Conservation (phyloP, 2,329 filamentous ascomycete species). For the Penicillium griseofulvum region DNA sequence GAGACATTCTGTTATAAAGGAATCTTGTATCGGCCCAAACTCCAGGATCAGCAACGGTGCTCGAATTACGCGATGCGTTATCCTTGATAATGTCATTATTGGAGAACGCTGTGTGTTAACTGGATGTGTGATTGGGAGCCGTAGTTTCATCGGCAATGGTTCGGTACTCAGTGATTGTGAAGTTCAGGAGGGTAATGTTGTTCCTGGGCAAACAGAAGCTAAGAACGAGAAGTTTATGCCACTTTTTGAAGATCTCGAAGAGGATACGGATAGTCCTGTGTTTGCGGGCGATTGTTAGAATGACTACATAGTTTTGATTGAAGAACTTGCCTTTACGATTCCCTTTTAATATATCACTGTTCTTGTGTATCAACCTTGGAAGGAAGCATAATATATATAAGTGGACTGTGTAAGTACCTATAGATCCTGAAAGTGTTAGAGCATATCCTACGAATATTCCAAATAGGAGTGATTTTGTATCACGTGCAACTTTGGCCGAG, state of each 20-base stretch:
- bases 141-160: neutral
- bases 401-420: no score
- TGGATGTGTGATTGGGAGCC: neutral
- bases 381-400: no score
- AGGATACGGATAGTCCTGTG: neutral
- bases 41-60: neutral
- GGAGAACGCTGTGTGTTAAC: neutral
- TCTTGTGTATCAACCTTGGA: no score
- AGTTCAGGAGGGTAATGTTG: neutral
- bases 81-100: neutral
- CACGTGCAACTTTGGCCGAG: neutral
- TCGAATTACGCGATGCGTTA: neutral
- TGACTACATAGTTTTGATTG: neutral
- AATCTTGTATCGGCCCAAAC: slow-evolving; percentile 1
- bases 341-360: no score
- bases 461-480: no score
- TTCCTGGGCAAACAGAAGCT: neutral
- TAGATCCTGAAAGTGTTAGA: no score
- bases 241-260: neutral
- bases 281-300: neutral
- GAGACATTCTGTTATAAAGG: neutral
- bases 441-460: no score
- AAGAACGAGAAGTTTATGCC: slow-evolving; percentile 1
- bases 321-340: neutral
- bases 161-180: neutral